Base-by-base conservation (phyloP, 2,329 filamentous ascomycete species). In the Calonectria henricotiae region DNA sequence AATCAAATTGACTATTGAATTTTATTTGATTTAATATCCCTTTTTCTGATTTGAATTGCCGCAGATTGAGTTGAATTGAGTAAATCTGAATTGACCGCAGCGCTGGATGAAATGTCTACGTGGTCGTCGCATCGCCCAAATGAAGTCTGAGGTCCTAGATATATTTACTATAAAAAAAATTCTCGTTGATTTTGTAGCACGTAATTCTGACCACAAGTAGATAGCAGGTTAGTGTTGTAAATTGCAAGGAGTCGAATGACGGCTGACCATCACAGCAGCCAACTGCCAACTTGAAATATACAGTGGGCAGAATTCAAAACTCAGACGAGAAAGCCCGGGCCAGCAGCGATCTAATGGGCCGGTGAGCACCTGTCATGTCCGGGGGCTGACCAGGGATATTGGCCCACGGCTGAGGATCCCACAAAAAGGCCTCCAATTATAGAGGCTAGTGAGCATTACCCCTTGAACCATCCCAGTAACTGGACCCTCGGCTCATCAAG, bases 211-310 rank as follows among this genome's bases (percentile, higher is more conserved):
- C 32, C 41, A 23, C 41, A 9, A 7, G 6, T 20, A 2, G 8
- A 5, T 20, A 44, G 41, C 41, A 17, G 41, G 41, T 15, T 5
- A 44, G n/a, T 9, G 5, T 20, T n/a, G n/a, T 20, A 55, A 25
- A 55, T 55, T 55, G 35, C 51, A 55, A 37, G 51, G 51, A 55
- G 32, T 37, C 9, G n/a, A 25, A 35, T 9, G 51, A 55, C 51
- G 37, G 51, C 32, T 37, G 51, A 55, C 32, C 2, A 39, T 39
- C 51, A 37, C 32, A 17, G 13, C 51, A 37, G 51, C 5, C 4
- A 25, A 25, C 9, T 4, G 32, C n/a, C n/a, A 12, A 32, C 4
- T 39, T 3, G n/a, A 20, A 12, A 9, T 39, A 8, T 7, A 13
- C 4, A 37, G n/a, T 15, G 32, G 32, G 51, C n/a, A 25, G 25